phyloP scores from a whole-genome alignment of 805 yeast species.

The Candida anglica region DNA sequence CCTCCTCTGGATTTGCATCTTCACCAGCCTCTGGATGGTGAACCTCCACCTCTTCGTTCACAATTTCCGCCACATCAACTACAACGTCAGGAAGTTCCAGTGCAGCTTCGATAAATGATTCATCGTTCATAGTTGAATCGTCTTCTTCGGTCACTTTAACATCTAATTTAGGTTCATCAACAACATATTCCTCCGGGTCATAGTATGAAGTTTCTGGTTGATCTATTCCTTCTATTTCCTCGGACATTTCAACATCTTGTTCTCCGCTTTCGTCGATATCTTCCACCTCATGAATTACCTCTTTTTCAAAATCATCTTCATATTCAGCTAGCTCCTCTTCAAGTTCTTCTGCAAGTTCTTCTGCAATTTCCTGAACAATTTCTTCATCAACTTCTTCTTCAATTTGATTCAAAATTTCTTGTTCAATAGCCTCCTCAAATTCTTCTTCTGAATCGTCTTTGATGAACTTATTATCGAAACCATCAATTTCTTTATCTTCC shows the following conservation, averaged over 20 bases:
- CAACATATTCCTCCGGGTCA: not conserved
- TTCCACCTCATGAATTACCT: not conserved
- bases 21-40: not conserved
- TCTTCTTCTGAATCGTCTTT: constrained; percentile 3
- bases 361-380: too few relatives aligned
- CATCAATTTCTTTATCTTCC: not conserved
- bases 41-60: not conserved
- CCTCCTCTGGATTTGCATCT: too few relatives aligned
- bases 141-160: not conserved
- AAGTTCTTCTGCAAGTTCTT: not conserved
- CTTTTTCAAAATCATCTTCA: not conserved
- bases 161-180: not conserved
- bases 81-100: not conserved
- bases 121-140: not conserved
- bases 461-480: not conserved
- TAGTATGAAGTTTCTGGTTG: not conserved
- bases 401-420: too few relatives aligned
- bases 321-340: not conserved
- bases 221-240: not conserved
- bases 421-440: constrained; percentile 13
- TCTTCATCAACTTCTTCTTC: not conserved
- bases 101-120: too few relatives aligned
- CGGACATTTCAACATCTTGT: not conserved
- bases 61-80: not conserved
- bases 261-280: not conserved